Base-by-base conservation (phyloP, 2,329 filamentous ascomycete genomes). In the Cladosporium sp. region DNA sequence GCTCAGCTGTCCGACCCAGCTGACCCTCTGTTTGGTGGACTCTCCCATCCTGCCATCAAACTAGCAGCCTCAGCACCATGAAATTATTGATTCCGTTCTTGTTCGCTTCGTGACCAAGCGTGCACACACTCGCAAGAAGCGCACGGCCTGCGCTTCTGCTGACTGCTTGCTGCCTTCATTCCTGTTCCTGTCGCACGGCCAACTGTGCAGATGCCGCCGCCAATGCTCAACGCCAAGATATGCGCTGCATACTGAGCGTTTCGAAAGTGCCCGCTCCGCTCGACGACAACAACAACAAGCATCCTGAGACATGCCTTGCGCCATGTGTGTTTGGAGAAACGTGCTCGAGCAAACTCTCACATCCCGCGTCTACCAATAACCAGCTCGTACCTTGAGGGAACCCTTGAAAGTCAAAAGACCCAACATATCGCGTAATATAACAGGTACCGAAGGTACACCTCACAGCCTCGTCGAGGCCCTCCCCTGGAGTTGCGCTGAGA, bases 231-330 rank as follows among this genome's bases (percentile, higher is more conserved):
- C 49, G 35, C 45, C 28, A 32, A 48, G n/a, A 19, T 45, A 48
- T 48, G 28, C n/a, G n/a, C 25, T 48, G 45, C 45, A 48, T 35
- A 25, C 45, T 48, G 45, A 32, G 28, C 25, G 28, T 48, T 48
- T 48, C 45, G 45, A 19, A 34, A 25, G n/a, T n/a, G 28, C 45
- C 25, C 25, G 24, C 24, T 28, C 17, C 28, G n/a, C n/a, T n/a
- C n/a, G n/a, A n/a, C 24, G 34, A 37, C 34, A 35, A 17, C 24
- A 48, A 35, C 48, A 39, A 24, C 52, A 22, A 22, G 40, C 52
- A 55, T 36, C 52, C 40, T 55, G 52, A 55, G 52, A 55, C 52
- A 40, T 45, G 40, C 52, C 52, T 45, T 47, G 52, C 52, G 52
- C 52, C 52, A 55, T 44, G 52, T 37, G 40, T 47, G 40, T 55